phyloP scores from a whole-genome alignment of 2,329 filamentous ascomycete genomes.

The Sporothrix curviconia region DNA sequence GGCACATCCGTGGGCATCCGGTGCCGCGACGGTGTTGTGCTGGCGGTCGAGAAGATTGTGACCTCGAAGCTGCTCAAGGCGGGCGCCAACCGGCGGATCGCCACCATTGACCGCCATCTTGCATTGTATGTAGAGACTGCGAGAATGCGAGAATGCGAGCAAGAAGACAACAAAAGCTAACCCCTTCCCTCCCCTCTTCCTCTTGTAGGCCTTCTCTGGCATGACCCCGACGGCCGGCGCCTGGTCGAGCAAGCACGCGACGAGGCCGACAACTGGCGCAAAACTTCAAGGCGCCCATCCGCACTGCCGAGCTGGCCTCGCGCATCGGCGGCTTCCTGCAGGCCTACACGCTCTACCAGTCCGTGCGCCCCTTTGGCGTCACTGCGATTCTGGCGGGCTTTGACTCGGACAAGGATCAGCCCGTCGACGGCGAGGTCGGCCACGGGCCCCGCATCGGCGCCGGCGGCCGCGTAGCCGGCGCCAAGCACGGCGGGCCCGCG shows the following conservation, averaged over 20 bases:
- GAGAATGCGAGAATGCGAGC: too few relatives aligned
- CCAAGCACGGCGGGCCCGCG: slow-evolving; percentile 78
- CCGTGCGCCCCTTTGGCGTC: slow-evolving; percentile 92
- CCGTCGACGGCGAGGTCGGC: slow-evolving; percentile 87
- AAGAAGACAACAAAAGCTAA: too few relatives aligned
- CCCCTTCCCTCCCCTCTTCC: slow-evolving; percentile 49
- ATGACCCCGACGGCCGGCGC: slow-evolving; percentile 93
- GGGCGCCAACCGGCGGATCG: slow-evolving; percentile 94
- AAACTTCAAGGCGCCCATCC: slow-evolving; percentile 93
- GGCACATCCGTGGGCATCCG: slow-evolving; percentile 93
- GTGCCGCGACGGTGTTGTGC: slow-evolving; percentile 93
- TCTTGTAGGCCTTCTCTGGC: slow-evolving; percentile 74
- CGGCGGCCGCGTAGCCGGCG: slow-evolving; percentile 70
- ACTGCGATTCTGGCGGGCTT: slow-evolving; percentile 90
- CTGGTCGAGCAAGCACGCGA: slow-evolving; percentile 92
- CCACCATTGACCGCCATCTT: slow-evolving; percentile 86
- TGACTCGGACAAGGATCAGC: slow-evolving; percentile 79
- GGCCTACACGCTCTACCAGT: slow-evolving; percentile 95
- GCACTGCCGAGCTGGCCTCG: slow-evolving; percentile 77
- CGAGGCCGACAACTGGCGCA: slow-evolving; percentile 85
- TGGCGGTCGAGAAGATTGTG: slow-evolving; percentile 95
- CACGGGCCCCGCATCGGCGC: slow-evolving; percentile 69
- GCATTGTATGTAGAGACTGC: too few relatives aligned
- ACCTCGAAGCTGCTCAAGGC: slow-evolving; percentile 92
- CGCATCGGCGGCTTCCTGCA: slow-evolving; percentile 95